A percentile compares a stretch with the other conserved stretches of the same genome.
These are phyloP conservation scores for Piper betle DNA, from an alignment of 164 flowering plant genomes.

Conservation along the genomic window DNA sequence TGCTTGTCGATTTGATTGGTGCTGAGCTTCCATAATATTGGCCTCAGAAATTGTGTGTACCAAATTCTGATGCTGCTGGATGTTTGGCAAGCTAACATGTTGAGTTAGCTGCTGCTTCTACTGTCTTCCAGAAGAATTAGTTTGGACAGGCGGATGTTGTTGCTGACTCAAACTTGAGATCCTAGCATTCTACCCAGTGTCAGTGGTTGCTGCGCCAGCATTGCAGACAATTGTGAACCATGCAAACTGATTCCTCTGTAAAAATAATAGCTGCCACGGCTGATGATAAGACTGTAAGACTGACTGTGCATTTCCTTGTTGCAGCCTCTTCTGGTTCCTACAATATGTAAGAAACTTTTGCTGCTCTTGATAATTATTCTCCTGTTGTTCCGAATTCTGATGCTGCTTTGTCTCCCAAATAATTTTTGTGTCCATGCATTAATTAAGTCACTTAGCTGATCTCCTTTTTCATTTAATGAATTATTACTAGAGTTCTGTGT, in stretches of 20 bases:
- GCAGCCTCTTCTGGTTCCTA: too few relatives aligned
- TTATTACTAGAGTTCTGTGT: slow-evolving; percentile 36
- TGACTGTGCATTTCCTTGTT: slow-evolving; percentile 46
- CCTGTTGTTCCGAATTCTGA: slow-evolving; percentile 16
- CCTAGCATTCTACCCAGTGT: slow-evolving; percentile 23
- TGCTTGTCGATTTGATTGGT: slow-evolving; percentile 23
- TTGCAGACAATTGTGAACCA: slow-evolving; percentile 20
- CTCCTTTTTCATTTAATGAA: slow-evolving; percentile 48
- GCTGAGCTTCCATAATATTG: slow-evolving; percentile 32
- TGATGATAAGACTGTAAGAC: slow-evolving; percentile 58
- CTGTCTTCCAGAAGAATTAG: slow-evolving; percentile 19
- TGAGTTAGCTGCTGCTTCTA: slow-evolving; percentile 35
- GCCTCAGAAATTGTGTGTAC: slow-evolving; percentile 44
- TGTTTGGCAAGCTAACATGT: slow-evolving; percentile 40
- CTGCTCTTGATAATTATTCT: slow-evolving; percentile 23
- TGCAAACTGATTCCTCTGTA: slow-evolving; percentile 31
- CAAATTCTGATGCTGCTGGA: slow-evolving; percentile 50
- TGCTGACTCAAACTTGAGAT: slow-evolving; percentile 55
- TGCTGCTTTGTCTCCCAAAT: slow-evolving; percentile 43
- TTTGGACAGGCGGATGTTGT: slow-evolving; percentile 43
- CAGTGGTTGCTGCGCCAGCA: slow-evolving; percentile 13
- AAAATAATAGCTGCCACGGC: slow-evolving; percentile 44
- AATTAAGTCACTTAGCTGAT: slow-evolving; percentile 40
- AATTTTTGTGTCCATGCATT: slow-evolving; percentile 50
- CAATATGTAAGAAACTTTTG: neutral